phyloP scores from a whole-genome alignment of 139 green algal genomes.

The Asterochloris sp. region DNA sequence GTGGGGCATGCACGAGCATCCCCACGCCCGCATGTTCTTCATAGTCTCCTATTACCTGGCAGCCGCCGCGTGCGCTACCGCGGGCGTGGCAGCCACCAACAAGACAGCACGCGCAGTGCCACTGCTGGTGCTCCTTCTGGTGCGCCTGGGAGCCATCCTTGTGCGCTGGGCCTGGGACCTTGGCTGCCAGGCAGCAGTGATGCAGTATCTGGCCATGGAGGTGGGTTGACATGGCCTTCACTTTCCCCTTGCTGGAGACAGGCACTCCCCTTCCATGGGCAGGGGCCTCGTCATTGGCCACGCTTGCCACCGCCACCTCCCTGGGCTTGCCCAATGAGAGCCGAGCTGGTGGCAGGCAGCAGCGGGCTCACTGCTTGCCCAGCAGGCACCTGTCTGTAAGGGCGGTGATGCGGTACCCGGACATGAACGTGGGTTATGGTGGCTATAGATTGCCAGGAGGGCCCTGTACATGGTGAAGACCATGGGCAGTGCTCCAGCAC shows the following conservation, averaged over 20 bases:
- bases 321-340: too few relatives aligned
- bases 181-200: slow-evolving; percentile 8
- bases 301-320: too few relatives aligned
- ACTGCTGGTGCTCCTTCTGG: slow-evolving; percentile 32
- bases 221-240: background rate
- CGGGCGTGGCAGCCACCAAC: slow-evolving; percentile 16
- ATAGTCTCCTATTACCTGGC: slow-evolving; percentile 18
- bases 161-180: slow-evolving; percentile 7
- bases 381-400: too few relatives aligned
- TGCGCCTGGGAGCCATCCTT: slow-evolving; percentile 14
- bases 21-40: slow-evolving; percentile 4
- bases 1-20: slow-evolving; percentile 38
- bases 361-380: too few relatives aligned
- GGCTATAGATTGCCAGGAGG: too few relatives aligned
- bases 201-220: slow-evolving; percentile 30
- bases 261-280: too few relatives aligned
- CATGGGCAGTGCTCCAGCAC: too few relatives aligned
- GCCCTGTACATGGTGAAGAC: too few relatives aligned
- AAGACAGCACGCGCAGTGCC: slow-evolving; percentile 12
- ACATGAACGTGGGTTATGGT: too few relatives aligned
- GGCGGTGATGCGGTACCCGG: too few relatives aligned
- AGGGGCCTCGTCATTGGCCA: too few relatives aligned
- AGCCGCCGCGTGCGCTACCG: slow-evolving; percentile 10
- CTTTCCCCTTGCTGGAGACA: background rate
- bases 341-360: too few relatives aligned